Conservation (phyloP, 2,329 filamentous ascomycete species). For the Aspergillus flavus region DNA sequence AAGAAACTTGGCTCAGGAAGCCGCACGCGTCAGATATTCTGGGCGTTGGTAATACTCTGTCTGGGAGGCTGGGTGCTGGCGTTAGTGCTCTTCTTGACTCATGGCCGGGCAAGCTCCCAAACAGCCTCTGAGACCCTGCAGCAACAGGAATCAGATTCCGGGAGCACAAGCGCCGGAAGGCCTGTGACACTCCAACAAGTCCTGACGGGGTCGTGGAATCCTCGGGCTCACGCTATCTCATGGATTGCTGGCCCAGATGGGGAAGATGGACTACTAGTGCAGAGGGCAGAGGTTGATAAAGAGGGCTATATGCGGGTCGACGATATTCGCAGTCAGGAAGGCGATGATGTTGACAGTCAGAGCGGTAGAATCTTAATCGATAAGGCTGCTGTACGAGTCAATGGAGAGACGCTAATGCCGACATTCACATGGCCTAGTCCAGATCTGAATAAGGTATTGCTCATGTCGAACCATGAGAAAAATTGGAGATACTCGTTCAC, state of each 20-base stretch:
- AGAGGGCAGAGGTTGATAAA: conserved; percentile 60
- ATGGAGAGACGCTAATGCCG: conserved; percentile 59
- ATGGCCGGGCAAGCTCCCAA: conserved; percentile 36
- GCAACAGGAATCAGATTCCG: conserved; percentile 33
- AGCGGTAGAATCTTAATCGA: conserved; percentile 76
- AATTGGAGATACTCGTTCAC: conserved; percentile 92
- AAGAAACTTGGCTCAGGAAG: conserved; percentile 30
- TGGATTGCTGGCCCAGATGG: conserved; percentile 52
- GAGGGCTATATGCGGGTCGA: conserved; percentile 83
- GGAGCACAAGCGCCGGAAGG: conserved; percentile 40
- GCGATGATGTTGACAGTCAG: conserved; percentile 45
- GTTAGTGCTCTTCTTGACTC: conserved; percentile 45
- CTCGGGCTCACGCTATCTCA: conserved; percentile 44
- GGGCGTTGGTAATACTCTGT: conserved; percentile 44
- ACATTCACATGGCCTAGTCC: conserved; percentile 72
- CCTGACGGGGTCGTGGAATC: conserved; percentile 41
- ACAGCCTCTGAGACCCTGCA: conserved; percentile 28
- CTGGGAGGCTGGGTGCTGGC: conserved; percentile 50
- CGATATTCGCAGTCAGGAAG: conserved; percentile 69
- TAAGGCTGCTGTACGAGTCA: conserved; percentile 62
- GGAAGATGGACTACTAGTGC: conserved; percentile 79
- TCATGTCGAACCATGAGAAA: conserved; percentile 70
- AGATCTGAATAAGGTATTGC: conserved; percentile 81
- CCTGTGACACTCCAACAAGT: conserved; percentile 48
- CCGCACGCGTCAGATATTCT: conserved; percentile 42